Evolutionary conservation across 75 land plant genomes (phyloP), one percentile per base, ranked within the genome.

Genomic region (Pinus tabuliformis): DNA sequence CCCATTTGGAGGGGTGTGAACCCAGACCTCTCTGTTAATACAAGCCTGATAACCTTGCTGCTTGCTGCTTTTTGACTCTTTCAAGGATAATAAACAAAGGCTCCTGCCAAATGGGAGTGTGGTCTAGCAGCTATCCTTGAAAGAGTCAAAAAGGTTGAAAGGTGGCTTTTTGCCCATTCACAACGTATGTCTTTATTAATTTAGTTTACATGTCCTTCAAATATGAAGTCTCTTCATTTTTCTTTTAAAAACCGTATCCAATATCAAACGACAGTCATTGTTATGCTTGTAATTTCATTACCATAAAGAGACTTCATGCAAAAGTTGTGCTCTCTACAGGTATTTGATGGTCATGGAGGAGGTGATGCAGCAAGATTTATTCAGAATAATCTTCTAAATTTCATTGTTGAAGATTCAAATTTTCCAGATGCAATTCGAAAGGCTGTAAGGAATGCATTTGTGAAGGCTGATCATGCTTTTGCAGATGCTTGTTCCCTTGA

Each of bases 311-410:
- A 49, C 54, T 49, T 49, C 2, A 49, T 49, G 54, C 12, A 3
- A 8, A 62, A 28, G 36, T 62, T 62, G 12, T 20, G 42, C 26
- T 73, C 8, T 56, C 58, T 30, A 52, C 78, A 93, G 95, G 95
- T 93, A 30, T 93, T 93, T 89, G 95, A 93, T 85, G 95, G 95
- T 33, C 95, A 93, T 78, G 91, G 88, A 8, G 95, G 95, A 37
- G 82, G 78, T 17, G 95, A 91, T 81, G 95, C 95, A 30, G 95
- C 95, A 58, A 70, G 73, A 8, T 93, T 84, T 78, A 82, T 88
- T 30, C 81, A 83, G 65, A 87, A 85, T 37, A 86, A 93, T 76
- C 75, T 91, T 77, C 78, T 93, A 16, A 86, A 62, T 11, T 86
- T 74, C 60, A 88, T 93, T 63, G 77, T 89, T 30, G 87, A 85